Percentiles rank a stretch among this genome's conserved stretches.
These are phyloP conservation scores for Onygena corvina DNA, from an alignment of 2,329 filamentous ascomycete species.

Conservation along the genomic window DNA sequence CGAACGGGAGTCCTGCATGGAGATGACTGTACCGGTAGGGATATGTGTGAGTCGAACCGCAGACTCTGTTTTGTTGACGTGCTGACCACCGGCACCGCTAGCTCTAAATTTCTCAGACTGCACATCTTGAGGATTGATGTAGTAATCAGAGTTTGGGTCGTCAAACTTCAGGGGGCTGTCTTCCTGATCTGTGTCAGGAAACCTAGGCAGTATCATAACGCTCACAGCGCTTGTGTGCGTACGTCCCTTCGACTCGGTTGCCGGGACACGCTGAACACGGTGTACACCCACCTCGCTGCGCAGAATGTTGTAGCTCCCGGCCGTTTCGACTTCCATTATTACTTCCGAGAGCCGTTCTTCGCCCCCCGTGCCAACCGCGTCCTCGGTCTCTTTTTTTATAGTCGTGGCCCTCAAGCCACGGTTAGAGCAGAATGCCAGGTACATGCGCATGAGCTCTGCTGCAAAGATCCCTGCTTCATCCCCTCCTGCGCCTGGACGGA, in stretches of 20 bases:
- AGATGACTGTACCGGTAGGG: conserved; percentile 74
- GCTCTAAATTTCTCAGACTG: conserved; percentile 80
- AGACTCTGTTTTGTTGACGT: conserved; percentile 97
- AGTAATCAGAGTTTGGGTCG: conserved; percentile 84
- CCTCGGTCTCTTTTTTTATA: conserved; percentile 71
- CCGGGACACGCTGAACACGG: conserved; percentile 82
- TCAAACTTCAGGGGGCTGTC: conserved; percentile 52
- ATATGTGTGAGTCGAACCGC: conserved; percentile 85
- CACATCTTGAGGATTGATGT: conserved; percentile 74
- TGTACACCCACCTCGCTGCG: conserved; percentile 89
- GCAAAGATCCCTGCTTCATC: conserved; percentile 86
- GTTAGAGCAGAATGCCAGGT: conserved; percentile 62
- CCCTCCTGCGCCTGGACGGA: conserved; percentile 82
- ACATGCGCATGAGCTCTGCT: conserved; percentile 80
- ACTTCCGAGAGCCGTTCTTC: conserved; percentile 72
- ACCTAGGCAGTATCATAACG: conserved; percentile 80
- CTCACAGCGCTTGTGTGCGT: conserved; percentile 89
- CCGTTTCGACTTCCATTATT: conserved; percentile 65
- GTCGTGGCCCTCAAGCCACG: conserved; percentile 54
- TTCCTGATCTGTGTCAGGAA: conserved; percentile 46
- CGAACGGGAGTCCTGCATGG: conserved; percentile 84
- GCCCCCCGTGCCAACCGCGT: conserved; percentile 42
- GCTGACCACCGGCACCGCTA: conserved; percentile 83
- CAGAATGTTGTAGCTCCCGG: conserved; percentile 68
- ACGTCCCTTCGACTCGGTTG: conserved; percentile 79